These are phyloP conservation scores for Cladosporium velox DNA, from an alignment of 2,329 filamentous ascomycete genomes.

Conservation along the genomic window DNA sequence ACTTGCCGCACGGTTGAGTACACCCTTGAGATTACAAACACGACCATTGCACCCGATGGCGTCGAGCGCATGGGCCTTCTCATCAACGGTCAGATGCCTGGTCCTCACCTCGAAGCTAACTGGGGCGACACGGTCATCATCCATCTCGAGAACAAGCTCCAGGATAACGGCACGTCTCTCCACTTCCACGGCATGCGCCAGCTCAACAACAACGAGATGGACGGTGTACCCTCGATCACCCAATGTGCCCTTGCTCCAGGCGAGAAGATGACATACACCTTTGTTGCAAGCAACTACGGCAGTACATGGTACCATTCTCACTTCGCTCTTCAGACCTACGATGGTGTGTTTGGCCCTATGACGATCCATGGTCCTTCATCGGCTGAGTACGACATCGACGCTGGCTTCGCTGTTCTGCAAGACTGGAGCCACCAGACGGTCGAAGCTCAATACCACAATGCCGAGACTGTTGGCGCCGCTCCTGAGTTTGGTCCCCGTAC, in stretches of 20 bases:
- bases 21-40: slow-evolving; percentile 45
- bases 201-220: slow-evolving; percentile 54
- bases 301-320: slow-evolving; percentile 46
- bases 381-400: slow-evolving; percentile 42
- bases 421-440: slow-evolving; percentile 43
- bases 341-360: slow-evolving; percentile 44
- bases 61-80: slow-evolving; percentile 42
- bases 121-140: slow-evolving; percentile 45
- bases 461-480: slow-evolving; percentile 36
- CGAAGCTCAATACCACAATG: slow-evolving; percentile 1
- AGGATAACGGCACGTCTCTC: slow-evolving; percentile 49
- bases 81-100: slow-evolving; percentile 51
- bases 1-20: slow-evolving; percentile 47
- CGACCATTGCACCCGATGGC: slow-evolving; percentile 50
- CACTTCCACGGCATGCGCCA: slow-evolving; percentile 52
- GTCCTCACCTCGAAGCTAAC: slow-evolving; percentile 48
- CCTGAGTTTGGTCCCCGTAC: slow-evolving; percentile 35
- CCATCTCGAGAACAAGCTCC: slow-evolving; percentile 36
- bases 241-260: slow-evolving; percentile 45
- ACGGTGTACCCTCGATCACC: slow-evolving; percentile 50
- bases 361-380: slow-evolving; percentile 45
- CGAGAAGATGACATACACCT: slow-evolving; percentile 37
- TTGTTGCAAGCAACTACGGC: slow-evolving; percentile 43
- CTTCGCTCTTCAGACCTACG: slow-evolving; percentile 43
- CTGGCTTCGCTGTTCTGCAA: slow-evolving; percentile 39